Conservation (phyloP, 768 basidiomycete species). For the Phanerodontia chrysosporium region DNA sequence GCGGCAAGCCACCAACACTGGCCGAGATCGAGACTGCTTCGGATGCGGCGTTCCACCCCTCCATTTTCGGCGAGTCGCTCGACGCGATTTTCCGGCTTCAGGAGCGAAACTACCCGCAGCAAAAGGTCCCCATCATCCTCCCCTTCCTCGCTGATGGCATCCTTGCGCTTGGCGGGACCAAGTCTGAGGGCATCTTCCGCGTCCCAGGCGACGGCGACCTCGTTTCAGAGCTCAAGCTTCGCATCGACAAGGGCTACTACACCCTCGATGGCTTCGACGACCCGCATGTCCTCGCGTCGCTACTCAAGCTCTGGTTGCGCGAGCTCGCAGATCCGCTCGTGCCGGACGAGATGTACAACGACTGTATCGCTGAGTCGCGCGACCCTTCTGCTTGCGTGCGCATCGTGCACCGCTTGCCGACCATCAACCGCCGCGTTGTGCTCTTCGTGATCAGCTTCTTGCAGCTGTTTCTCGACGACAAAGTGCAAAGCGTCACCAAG, state of each 20-base stretch:
- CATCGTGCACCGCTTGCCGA: slow-evolving; percentile 75
- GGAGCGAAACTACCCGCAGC: slow-evolving; percentile 78
- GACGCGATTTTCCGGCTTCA: slow-evolving; percentile 82
- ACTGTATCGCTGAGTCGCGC: slow-evolving; percentile 68
- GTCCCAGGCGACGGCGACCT: slow-evolving; percentile 88
- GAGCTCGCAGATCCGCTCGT: slow-evolving; percentile 91
- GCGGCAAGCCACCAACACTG: slow-evolving; percentile 76
- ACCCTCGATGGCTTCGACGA: slow-evolving; percentile 87
- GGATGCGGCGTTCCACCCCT: slow-evolving; percentile 92
- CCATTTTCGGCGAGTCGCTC: slow-evolving; percentile 88
- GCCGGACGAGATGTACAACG: slow-evolving; percentile 88
- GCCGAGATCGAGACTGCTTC: slow-evolving; percentile 92
- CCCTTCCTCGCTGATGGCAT: slow-evolving; percentile 93
- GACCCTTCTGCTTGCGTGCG: slow-evolving; percentile 67
- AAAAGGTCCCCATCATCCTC: slow-evolving; percentile 87
- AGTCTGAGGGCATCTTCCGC: slow-evolving; percentile 88
- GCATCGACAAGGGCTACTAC: slow-evolving; percentile 89
- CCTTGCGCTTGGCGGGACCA: slow-evolving; percentile 79
- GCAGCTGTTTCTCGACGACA: slow-evolving; percentile 81
- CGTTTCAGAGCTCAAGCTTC: slow-evolving; percentile 82
- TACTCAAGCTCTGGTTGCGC: slow-evolving; percentile 91
- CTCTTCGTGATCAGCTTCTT: slow-evolving; percentile 88
- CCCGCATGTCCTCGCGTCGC: slow-evolving; percentile 83
- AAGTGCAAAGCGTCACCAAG: slow-evolving; percentile 69
- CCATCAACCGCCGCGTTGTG: slow-evolving; percentile 81